Evolutionary conservation across 2,329 filamentous ascomycete species (phyloP), one percentile per base, ranked within the genome.

Genomic region (Colletotrichum nymphaeae): DNA sequence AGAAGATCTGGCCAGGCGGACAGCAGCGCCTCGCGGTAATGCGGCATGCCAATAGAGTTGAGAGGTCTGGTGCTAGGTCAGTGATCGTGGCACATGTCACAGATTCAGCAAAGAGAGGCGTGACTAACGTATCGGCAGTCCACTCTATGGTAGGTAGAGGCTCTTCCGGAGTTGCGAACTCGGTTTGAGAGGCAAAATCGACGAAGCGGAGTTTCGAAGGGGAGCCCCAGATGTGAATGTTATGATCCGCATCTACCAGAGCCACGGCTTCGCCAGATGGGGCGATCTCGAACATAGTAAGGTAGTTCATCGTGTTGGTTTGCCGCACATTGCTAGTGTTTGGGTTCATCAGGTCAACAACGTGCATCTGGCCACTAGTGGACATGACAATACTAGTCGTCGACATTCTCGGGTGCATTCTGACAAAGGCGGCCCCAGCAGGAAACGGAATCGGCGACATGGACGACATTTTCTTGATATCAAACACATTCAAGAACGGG

Each of bases 371-470:
- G 1, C 97, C 97, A 56, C 91, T 93, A 79, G 97, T 95, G 3
- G 96, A 98, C 32, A 95, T 92, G 63, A 99, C 94, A 74, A 99
- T 95, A 78, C 94, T 96, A 0, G 97, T 98, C 0, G 97, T 98
- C 24, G 95, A 93, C 90, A 99, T 94, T 78, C 95, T 93, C 1
- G 97, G 97, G 81, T 99, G 97, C 93, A 99, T 97, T 72, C 97
- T 92, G 55, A 98, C 95, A 84, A 95, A 97, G 46, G 97, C 96
- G 49, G 96, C 97, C 11, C 97, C 95, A 2, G 95, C 93, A 70
- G 97, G 96, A 77, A 93, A 99, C 0, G 97, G 94, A 55, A 99
- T 96, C 0, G 97, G 97, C 5, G 95, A 93, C 80, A 98, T 90
- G 26, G 95, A 95, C 22, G 91, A 90, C 85, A 98, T 90, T 58